Evolutionary conservation across 257 asterid species (phyloP).

Genomic region (Nicotiana tomentosiformis): DNA sequence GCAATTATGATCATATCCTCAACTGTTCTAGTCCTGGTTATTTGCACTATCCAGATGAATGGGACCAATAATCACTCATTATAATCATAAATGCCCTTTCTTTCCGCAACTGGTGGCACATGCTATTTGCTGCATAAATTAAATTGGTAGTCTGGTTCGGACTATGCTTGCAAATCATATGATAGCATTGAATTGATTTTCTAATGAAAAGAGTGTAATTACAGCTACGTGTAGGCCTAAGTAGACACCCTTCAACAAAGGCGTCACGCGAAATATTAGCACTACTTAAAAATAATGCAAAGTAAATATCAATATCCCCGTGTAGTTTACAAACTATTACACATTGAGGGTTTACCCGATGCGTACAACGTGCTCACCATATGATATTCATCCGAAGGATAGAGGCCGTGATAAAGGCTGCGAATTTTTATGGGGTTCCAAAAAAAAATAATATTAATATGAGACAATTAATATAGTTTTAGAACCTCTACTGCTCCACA

Average conservation of each 20-base stretch:
- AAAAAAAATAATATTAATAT: no score
- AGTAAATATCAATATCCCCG: background rate
- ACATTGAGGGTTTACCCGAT: rapidly evolving
- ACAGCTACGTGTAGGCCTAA: no score
- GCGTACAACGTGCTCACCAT: no score
- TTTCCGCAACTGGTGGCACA: background rate
- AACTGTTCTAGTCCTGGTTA: background rate
- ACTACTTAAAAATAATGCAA: background rate
- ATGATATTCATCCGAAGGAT: no score
- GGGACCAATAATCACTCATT: background rate
- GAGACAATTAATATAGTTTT: no score
- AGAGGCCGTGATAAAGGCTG: no score
- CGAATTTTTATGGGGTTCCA: no score
- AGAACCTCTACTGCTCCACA: background rate
- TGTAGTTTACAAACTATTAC: no score
- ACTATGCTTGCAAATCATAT: constrained; percentile 1
- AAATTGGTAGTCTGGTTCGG: background rate
- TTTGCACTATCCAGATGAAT: background rate
- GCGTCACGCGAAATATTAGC: background rate
- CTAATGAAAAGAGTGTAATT: background rate
- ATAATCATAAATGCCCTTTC: background rate
- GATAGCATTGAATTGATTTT: background rate
- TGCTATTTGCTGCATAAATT: background rate
- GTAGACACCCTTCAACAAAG: background rate
- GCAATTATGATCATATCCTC: background rate